Base-by-base conservation (phyloP, 352 stramenopile species). In the Aphanomyces astaci region DNA sequence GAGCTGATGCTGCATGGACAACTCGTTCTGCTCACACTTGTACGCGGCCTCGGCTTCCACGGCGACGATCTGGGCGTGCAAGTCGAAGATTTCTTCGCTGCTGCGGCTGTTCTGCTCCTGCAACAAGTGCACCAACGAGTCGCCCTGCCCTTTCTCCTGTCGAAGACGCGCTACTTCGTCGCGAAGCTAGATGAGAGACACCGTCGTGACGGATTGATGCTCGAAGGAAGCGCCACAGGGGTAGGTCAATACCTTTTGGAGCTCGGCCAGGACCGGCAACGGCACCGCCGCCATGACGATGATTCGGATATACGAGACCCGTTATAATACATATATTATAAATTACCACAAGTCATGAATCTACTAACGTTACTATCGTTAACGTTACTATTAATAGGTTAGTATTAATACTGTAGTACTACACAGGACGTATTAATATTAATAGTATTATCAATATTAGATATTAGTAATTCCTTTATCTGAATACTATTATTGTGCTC, bases 51-150 rank as follows among this genome's bases (percentile, higher is more conserved):
- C 56, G 36, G 56, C 56, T 22, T 65, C 56, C 17, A 65, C 39
- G 9, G 39, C 39, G 19, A 48, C 36, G 1, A 65, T n/a, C 22
- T 65, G 36, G 19, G 56, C 36, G 11, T 51, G 22, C 31, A 48
- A n/a, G 7, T 65, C 56, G 30, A 65, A 65, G 39, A 65, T 46
- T 30, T 65, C 33, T 53, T 65, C 56, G 24, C 25, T 65, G 28
- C 15, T 53, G 15, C 11, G 32, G 10, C 53, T 11, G 27, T 52
- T 46, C 40, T 65, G 36, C 10, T 36, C 24, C 15, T 65, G 36
- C 11, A 65, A 30, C 15, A 65, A 30, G 19, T 48, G 32, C 22
- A 53, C 56, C 56, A 65, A 52, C 24, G 36, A 46, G 9, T 65
- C 56, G 28, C 31, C 28, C 39, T 65, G 56, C 13, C 56, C 56